phyloP scores from a whole-genome alignment of 139 green algal genomes.

The Chlamydomonas asymmetrica region DNA sequence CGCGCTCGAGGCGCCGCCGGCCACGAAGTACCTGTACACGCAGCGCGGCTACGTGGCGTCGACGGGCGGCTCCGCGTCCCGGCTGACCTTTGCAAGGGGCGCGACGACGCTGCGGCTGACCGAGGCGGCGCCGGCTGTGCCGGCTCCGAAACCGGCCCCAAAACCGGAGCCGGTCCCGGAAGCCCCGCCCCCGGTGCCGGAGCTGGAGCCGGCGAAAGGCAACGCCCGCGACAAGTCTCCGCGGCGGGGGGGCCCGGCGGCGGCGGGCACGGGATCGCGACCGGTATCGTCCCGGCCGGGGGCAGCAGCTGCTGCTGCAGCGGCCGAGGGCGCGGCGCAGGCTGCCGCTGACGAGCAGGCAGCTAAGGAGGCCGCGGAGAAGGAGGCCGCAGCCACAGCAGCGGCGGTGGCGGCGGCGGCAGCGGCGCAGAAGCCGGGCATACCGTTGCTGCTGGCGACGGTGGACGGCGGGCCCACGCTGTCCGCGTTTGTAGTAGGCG shows the following conservation, averaged over 20 bases:
- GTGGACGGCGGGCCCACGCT: constrained; percentile 12
- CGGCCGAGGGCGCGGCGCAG: too few species aligned
- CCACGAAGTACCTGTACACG: constrained; percentile 19
- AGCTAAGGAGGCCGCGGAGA: too few species aligned
- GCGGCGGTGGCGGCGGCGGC: neutral
- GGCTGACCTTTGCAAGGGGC: constrained; percentile 5
- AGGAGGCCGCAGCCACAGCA: too few species aligned
- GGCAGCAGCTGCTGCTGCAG: too few species aligned
- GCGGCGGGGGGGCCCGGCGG: too few species aligned
- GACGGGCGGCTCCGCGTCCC: neutral
- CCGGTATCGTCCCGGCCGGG: too few species aligned
- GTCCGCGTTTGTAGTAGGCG: constrained; percentile 7
- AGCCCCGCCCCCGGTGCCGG: too few species aligned
- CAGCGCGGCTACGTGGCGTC: neutral
- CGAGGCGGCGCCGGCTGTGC: neutral
- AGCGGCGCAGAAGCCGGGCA: neutral
- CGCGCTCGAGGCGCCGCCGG: constrained; percentile 2
- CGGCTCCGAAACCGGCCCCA: neutral
- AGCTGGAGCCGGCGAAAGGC: too few species aligned
- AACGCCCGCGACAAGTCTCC: too few species aligned
- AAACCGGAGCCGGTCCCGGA: constrained; percentile 16
- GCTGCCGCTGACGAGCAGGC: too few species aligned
- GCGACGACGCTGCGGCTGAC: neutral
- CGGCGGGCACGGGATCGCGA: too few species aligned
- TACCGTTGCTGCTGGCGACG: constrained; percentile 24